Conservation (phyloP, 2,329 filamentous ascomycete genomes). For the Fusarium brachygibbosum region DNA sequence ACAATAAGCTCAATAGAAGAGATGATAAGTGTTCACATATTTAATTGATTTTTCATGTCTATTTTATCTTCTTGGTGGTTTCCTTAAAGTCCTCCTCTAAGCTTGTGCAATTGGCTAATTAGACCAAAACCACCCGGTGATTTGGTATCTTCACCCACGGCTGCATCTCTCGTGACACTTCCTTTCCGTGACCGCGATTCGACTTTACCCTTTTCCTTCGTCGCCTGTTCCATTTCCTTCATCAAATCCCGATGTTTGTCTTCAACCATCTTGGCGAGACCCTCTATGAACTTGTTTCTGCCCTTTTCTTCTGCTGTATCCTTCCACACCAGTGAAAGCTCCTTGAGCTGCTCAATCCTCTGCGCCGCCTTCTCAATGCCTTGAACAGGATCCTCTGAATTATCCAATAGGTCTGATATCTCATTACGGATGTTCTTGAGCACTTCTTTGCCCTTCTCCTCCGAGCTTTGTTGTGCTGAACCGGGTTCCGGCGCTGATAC, state of each 20-base stretch:
- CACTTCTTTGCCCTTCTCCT: conserved; percentile 90
- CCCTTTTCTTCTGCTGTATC: conserved; percentile 96
- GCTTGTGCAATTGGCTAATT: conserved; percentile 73
- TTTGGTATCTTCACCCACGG: conserved; percentile 57
- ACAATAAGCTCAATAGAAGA: neutral
- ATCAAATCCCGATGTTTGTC: conserved; percentile 72
- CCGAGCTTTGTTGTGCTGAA: conserved; percentile 73
- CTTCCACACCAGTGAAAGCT: conserved; percentile 86
- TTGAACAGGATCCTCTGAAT: conserved; percentile 68
- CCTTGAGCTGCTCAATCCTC: conserved; percentile 82
- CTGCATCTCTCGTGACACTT: conserved; percentile 49
- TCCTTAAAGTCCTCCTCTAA: conserved; percentile 65
- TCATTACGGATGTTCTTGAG: conserved; percentile 78
- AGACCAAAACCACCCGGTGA: conserved; percentile 68
- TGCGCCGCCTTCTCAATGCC: conserved; percentile 80
- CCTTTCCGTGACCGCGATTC: conserved; percentile 56
- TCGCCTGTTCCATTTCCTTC: conserved; percentile 63
- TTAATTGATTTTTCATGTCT: neutral
- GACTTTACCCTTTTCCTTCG: conserved; percentile 53
- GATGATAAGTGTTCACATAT: neutral
- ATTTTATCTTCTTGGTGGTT: neutral
- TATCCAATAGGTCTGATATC: conserved; percentile 75
- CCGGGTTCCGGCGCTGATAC: conserved; percentile 87
- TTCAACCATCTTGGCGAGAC: conserved; percentile 84
- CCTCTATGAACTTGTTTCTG: conserved; percentile 83